Conservation (phyloP, 2,329 filamentous ascomycete genomes). For the Penicillium hordei region DNA sequence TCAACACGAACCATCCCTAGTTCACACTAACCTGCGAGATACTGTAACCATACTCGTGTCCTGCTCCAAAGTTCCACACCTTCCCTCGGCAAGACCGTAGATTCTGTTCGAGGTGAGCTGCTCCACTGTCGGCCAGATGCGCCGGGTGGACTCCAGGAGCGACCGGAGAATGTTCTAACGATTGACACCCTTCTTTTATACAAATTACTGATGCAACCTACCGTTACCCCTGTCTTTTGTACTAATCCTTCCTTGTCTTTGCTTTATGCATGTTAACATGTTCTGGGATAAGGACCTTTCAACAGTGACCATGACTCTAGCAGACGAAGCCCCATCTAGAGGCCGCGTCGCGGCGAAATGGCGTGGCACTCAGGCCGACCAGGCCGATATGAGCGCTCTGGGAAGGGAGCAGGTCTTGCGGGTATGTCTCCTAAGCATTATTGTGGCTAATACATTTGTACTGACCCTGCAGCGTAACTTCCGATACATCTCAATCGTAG, state of each 20-base stretch:
- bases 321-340: constrained; percentile 2
- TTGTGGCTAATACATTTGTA: not conserved
- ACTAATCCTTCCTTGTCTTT: not conserved
- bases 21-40: not conserved
- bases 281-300: constrained; percentile 1
- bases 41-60: not conserved
- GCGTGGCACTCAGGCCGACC: constrained; percentile 23
- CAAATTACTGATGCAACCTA: not conserved
- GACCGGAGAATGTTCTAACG: not conserved
- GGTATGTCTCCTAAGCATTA: constrained; percentile 22
- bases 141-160: not conserved
- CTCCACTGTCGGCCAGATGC: not conserved
- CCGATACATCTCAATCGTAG: constrained; percentile 46
- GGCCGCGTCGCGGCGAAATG: not conserved
- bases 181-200: not conserved
- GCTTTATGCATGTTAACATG: not conserved
- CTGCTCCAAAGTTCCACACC: not conserved
- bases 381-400: constrained; percentile 39
- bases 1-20: constrained; percentile 2
- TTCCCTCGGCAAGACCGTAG: not conserved
- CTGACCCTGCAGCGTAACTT: constrained; percentile 42
- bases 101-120: not conserved
- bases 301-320: not conserved
- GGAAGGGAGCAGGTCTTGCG: constrained; percentile 43
- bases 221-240: not conserved